phyloP scores from a whole-genome alignment of 495 filamentous ascomycete species.

The Bathelium albidoporum region DNA sequence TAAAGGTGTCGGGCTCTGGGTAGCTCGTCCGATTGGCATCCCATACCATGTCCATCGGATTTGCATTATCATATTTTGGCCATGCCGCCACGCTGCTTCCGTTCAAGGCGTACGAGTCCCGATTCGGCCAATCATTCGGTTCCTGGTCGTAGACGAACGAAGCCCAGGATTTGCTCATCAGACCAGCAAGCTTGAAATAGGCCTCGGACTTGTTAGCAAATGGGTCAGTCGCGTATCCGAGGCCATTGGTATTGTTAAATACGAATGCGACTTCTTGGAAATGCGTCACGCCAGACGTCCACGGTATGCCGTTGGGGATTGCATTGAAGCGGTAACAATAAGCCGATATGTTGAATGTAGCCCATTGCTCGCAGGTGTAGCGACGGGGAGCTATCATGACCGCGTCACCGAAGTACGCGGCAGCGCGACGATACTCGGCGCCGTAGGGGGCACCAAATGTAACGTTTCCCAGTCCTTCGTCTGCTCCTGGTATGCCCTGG shows the following conservation, averaged over 20 bases:
- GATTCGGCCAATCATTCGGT: slow-evolving; percentile 34
- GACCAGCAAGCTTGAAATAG: slow-evolving; percentile 37
- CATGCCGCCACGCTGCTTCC: slow-evolving; percentile 12
- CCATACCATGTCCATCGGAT: slow-evolving; percentile 34
- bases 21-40: slow-evolving; percentile 41
- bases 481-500: slow-evolving; percentile 19
- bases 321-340: slow-evolving; percentile 57
- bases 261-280: slow-evolving; percentile 53
- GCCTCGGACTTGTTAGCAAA: slow-evolving; percentile 38
- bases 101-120: slow-evolving; percentile 5
- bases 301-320: slow-evolving; percentile 31
- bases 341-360: slow-evolving; percentile 35
- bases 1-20: slow-evolving; percentile 41
- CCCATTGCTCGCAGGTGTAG: slow-evolving; percentile 44
- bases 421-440: slow-evolving; percentile 42
- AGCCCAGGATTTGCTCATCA: slow-evolving; percentile 47
- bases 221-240: slow-evolving; percentile 38
- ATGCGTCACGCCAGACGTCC: slow-evolving; percentile 40
- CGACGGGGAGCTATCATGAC: slow-evolving; percentile 48
- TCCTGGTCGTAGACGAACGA: slow-evolving; percentile 43
- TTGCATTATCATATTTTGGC: slow-evolving; percentile 22
- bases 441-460: slow-evolving; percentile 29
- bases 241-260: slow-evolving; percentile 46
- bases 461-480: slow-evolving; percentile 12
- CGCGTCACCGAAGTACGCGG: slow-evolving; percentile 43